Base-by-base conservation (phyloP, 768 basidiomycete species). In the Tulasnella sp. region DNA sequence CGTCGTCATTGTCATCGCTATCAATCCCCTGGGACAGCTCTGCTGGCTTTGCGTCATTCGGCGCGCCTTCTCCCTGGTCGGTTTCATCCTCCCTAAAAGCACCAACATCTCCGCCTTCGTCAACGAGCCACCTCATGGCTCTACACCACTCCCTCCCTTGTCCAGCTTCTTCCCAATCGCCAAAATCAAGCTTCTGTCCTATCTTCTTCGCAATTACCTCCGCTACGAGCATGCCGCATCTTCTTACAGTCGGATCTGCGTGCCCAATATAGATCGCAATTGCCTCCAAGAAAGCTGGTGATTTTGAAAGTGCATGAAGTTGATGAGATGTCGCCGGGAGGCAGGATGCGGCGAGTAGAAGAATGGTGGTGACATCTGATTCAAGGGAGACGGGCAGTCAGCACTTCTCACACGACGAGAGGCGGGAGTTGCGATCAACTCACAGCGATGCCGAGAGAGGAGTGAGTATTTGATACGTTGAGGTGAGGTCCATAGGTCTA, bases 191-290 rank as follows among this genome's bases (percentile, higher is more conserved):
- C 49, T 76, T 77, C 68, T 85, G 86, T 4, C 81, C 78, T 12
- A 75, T 75, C 25, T 74, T 73, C 4, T 74, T 72, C 0, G 90
- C 87, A 8, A 85, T 77, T 17, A 85, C 74, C 70, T 99, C 94
- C 0, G 88, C 94, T 0, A 81, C 82, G 31, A 97, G 77, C 92
- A 99, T 94, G 2, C 96, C 96, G 64, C 91, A 87, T 24, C 84
- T 78, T 2, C 94, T 83, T 19, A 96, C 78, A 2, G 82, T 75
- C 1, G 74, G 71, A 54, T 94, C 90, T 4, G 83, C 71, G 69
- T 94, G 90, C 0, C 76, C 76, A 46, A 99, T 81, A 66, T 96
- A 97, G 4, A 71, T 70, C 4, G 83, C 79, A 48, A 96, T 76
- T 11, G 80, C 80, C 21, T 74, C 72, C 62, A 97, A 76, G 66